Evolutionary conservation across 2,329 filamentous ascomycete species (phyloP).

Genomic region (Pleurostoma richardsiae): DNA sequence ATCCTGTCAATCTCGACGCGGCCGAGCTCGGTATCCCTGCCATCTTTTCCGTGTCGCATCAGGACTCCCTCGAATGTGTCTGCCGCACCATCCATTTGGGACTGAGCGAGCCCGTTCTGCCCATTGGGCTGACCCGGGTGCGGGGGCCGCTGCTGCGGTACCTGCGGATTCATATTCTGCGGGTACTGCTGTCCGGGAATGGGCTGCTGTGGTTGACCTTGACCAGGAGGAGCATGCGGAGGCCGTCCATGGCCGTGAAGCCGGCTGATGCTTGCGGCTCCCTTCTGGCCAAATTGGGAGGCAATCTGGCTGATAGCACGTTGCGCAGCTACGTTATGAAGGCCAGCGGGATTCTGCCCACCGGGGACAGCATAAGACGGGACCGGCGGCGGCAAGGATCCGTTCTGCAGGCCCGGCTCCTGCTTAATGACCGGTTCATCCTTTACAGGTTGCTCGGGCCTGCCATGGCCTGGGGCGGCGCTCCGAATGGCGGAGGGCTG

Average conservation of each 20-base stretch:
- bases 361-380: not conserved
- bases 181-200: slow-evolving; percentile 9
- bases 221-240: not conserved
- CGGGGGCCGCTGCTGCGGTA: slow-evolving; percentile 20
- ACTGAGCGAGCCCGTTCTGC: slow-evolving; percentile 30
- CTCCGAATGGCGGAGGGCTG: slow-evolving; percentile 20
- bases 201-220: slow-evolving; percentile 9
- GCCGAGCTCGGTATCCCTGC: slow-evolving; percentile 50
- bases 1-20: slow-evolving; percentile 62
- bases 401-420: slow-evolving; percentile 37
- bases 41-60: slow-evolving; percentile 48
- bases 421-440: slow-evolving; percentile 42
- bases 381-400: slow-evolving; percentile 30
- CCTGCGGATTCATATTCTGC: slow-evolving; percentile 14
- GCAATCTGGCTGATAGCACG: slow-evolving; percentile 54
- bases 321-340: slow-evolving; percentile 35
- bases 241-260: slow-evolving; percentile 41
- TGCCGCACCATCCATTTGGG: slow-evolving; percentile 72
- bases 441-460: slow-evolving; percentile 45
- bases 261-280: slow-evolving; percentile 62
- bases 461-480: slow-evolving; percentile 34
- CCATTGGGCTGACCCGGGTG: slow-evolving; percentile 32
- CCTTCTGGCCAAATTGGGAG: slow-evolving; percentile 56
- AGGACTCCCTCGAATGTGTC: slow-evolving; percentile 58
- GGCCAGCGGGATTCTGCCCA: not conserved